Evolutionary conservation across 768 basidiomycete genomes (phyloP), one percentile per base, ranked within the genome.

Genomic region (Mycena latifolia): DNA sequence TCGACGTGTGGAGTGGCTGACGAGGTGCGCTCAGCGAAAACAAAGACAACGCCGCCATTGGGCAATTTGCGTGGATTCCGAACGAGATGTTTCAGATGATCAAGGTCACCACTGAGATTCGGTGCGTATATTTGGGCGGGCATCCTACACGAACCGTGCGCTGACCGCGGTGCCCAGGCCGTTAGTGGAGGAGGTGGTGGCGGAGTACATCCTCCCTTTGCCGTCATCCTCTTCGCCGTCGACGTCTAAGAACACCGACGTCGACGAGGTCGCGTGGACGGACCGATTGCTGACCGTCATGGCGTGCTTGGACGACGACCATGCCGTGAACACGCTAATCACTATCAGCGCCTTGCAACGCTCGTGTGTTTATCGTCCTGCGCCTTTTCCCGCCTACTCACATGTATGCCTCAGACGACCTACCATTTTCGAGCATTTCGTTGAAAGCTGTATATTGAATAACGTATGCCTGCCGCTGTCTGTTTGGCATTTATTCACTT

Each of bases 41-140:
- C 64, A 88, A 89, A 43, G 93, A 95, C 58, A 78, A 84, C 2
- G 81, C 86, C 1, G 95, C 95, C 2, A 84, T 91, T 31, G 72
- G 80, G 18, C 93, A 96, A 50, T 98, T 99, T 73, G 89, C 88
- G 0, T 99, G 98, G 98, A 98, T 99, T 66, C 96, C 98, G 0
- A 84, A 90, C 28, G 81, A 84, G 43, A 81, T 99, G 31, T 80
- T 96, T 11, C 82, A 84, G 45, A 84, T 86, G 65, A 81, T 84
- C 11, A 77, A 81, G n/a, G 75, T 84, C 20, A 84, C 81, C 17
- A 39, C 76, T 0, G 92, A 94, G 71, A 82, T 89, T 46, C 86
- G 88, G 90, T 92, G 66, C 56, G 84, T 54, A 25, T 17, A n/a
- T n/a, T n/a, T n/a, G n/a, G n/a, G n/a, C 33, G 18, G 24, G 39